Conservation (phyloP, 768 basidiomycete species). For the Leccinum subtestaceum region DNA sequence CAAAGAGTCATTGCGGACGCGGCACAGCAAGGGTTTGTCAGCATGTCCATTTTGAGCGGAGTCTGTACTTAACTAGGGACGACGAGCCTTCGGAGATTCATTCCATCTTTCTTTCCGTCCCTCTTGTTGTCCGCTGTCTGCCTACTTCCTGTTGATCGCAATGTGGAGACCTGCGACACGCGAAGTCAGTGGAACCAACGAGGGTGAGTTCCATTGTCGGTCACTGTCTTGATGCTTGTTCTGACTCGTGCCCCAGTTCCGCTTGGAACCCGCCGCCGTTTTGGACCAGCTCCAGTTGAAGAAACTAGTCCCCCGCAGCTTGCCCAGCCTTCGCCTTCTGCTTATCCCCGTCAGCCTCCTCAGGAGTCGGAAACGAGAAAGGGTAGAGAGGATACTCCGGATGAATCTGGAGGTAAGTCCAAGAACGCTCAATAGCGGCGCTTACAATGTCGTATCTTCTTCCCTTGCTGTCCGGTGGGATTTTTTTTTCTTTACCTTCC, state of each 20-base stretch:
- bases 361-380: slow-evolving; percentile 59
- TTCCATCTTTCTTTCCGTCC: slow-evolving; percentile 25
- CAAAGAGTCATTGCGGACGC: background rate
- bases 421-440: slow-evolving; percentile 33
- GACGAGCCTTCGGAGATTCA: slow-evolving; percentile 33
- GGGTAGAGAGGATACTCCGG: slow-evolving; percentile 68
- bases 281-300: slow-evolving; percentile 84
- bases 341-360: slow-evolving; percentile 66
- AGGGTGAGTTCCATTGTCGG: slow-evolving; percentile 53
- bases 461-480: slow-evolving; percentile 36
- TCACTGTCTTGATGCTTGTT: slow-evolving; percentile 7
- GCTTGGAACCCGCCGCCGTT: slow-evolving; percentile 84
- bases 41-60: slow-evolving; percentile 34
- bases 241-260: slow-evolving; percentile 51
- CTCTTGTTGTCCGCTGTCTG: slow-evolving; percentile 12
- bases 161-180: slow-evolving; percentile 92
- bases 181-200: slow-evolving; percentile 91
- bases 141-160: slow-evolving; percentile 35
- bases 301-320: slow-evolving; percentile 80
- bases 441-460: slow-evolving; percentile 38
- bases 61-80: slow-evolving; percentile 25
- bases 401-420: slow-evolving; percentile 75
- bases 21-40: slow-evolving; percentile 23
- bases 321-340: slow-evolving; percentile 83
- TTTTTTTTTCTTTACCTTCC: slow-evolving; percentile 19